Base-by-base conservation (phyloP, 129 eudicot species). In the Glebionis coronaria region DNA sequence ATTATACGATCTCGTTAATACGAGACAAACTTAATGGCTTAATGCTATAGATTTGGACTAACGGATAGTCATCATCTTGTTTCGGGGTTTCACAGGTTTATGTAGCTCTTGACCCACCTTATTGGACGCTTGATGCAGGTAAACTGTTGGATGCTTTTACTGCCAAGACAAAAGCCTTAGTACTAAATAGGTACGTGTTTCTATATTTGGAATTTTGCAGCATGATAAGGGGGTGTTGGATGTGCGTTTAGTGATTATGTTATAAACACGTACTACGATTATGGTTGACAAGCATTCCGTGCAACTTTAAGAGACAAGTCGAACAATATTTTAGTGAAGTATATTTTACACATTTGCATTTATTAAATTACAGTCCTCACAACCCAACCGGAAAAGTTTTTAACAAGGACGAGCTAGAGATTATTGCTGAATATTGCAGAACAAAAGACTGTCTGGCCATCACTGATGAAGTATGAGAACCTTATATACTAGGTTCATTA, bases 381-480 rank as follows among this genome's bases (percentile, higher is more conserved):
- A 94, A 94, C 77, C 99, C 97, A 49, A 94, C 97, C 20, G 99
- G 99, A 67, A 94, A 94, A 81, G 94, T 90, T 78, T 94, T 85
- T 72, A 73, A 78, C 78, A 72, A 68, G 87, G 84, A 77, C 50
- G 99, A 94, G 87, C 93, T 94, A 56, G 84, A 83, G 85, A 78
- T 77, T 60, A 85, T 94, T 73, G 97, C 95, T 50, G 95, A 66
- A 79, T 90, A 76, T 76, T 94, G 99, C 95, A 68, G 64, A 71
- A 71, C 83, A 74, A 65, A 73, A 78, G 95, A 94, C 77, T 81
- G 82, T 75, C 78, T 94, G 55, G 99, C 89, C 20, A 81, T 94
- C 54, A 94, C 99, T 7, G 99, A 94, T 78, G 99, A 89, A 84
- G 99, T 94, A 84, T 79, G 93, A 58, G 25, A 12, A 45, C 61